Conservation (phyloP, 352 stramenopile species). For the Phytophthora gonapodyides region DNA sequence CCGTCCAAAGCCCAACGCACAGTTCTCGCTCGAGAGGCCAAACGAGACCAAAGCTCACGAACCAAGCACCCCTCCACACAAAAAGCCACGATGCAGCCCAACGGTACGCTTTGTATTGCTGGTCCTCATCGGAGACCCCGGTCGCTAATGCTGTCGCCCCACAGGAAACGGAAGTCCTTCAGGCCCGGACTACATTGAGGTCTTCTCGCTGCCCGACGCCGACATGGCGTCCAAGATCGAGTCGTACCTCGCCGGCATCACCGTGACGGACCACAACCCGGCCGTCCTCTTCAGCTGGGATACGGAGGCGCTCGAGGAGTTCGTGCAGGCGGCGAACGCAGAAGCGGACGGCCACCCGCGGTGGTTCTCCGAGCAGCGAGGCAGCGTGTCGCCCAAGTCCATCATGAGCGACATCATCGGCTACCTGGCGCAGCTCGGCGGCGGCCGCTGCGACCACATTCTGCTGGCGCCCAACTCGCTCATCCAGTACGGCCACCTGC, state of each 20-base stretch:
- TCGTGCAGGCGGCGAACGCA: conserved; percentile 41
- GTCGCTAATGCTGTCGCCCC: conserved; percentile 12
- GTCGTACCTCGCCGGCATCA: conserved; percentile 36
- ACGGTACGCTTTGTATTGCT: conserved; percentile 23
- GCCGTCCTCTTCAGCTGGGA: conserved; percentile 49
- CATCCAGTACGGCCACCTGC: conserved; percentile 50
- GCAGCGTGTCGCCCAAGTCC: conserved; percentile 40
- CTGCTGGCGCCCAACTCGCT: conserved; percentile 49
- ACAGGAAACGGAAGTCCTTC: conserved; percentile 35
- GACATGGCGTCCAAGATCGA: conserved; percentile 41
- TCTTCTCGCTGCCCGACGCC: conserved; percentile 27
- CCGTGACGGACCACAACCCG: conserved; percentile 46
- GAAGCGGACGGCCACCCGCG: conserved; percentile 30
- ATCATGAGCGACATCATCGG: conserved; percentile 42
- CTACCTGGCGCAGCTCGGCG: conserved; percentile 46
- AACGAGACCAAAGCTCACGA: background rate
- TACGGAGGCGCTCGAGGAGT: conserved; percentile 40
- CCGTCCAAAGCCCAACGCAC: conserved; percentile 9
- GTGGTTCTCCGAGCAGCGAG: conserved; percentile 43
- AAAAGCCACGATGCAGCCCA: conserved; percentile 32
- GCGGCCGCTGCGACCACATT: conserved; percentile 41
- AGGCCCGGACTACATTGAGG: conserved; percentile 27
- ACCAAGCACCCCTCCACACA: conserved; percentile 5
- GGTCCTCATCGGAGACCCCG: background rate
- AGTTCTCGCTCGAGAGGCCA: conserved; percentile 23